Base-by-base conservation (phyloP, 768 basidiomycete genomes). In the Auricularia sp. region DNA sequence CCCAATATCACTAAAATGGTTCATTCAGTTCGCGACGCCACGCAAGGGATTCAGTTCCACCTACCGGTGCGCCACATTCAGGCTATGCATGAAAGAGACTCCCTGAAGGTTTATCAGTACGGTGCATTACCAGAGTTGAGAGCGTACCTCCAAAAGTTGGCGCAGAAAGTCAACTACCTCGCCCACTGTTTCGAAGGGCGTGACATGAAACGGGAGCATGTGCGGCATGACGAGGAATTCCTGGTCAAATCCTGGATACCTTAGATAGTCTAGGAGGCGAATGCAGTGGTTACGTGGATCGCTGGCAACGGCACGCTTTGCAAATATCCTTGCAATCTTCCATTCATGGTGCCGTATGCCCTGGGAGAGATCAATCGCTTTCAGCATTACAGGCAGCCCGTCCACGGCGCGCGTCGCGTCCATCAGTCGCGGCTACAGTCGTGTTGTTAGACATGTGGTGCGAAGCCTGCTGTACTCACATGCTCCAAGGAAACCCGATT, bases 51-150 rank as follows among this genome's bases (percentile, higher is more conserved):
- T 29, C 24, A 29, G 24, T 29, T 29, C 24, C 24, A 29, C 24
- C 24, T 29, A 77, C 78, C 77, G 68, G 64, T 80, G 78, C 0
- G 73, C 76, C 24, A 78, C 71, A 2, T 64, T 70, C 45, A 76
- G 68, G 3, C 70, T 11, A 44, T 80, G 78, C 69, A 79, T 74
- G 59, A 76, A 79, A 21, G 70, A 68, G 0, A 79, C 33, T 13
- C 75, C 75, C 76, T 76, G 59, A 1, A 36, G 16, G 7, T 33
- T 54, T 11, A 11, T 21, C 18, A 14, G 65, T 54, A 29, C 4
- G 47, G 14, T 7, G 4, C 37, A 54, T n/a, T 24, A 34, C 3
- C 44, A 1, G n/a, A 11, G 39, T n/a, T 18, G 18, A 13, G 39
- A 39, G 39, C 63, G 29, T 51, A 74, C 77, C 70, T 77, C 71